Evolutionary conservation across 106 monocot genomes (phyloP).

Genomic region (Dioscorea alata): DNA sequence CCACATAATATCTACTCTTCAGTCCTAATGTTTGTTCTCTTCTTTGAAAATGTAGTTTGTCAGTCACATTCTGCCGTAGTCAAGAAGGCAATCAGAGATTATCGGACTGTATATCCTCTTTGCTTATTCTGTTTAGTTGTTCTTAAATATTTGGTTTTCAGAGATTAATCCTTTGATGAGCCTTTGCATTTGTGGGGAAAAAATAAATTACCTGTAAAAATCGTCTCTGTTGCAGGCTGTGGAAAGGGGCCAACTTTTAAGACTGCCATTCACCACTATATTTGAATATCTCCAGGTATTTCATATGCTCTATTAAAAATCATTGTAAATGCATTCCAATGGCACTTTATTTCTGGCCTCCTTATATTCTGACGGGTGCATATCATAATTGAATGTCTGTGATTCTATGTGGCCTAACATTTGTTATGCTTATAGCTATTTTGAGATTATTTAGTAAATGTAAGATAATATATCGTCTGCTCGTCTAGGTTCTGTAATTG

Average conservation of each 20-base stretch:
- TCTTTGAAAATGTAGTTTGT: slow-evolving; percentile 31
- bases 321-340: no score
- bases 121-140: background rate
- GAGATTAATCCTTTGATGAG: background rate
- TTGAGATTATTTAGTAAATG: no score
- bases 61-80: slow-evolving; percentile 49
- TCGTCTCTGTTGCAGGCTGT: slow-evolving; percentile 52
- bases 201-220: background rate
- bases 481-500: no score
- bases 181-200: background rate
- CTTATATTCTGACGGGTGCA: no score
- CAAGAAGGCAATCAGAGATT: slow-evolving; percentile 68
- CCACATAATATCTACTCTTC: background rate
- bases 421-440: no score
- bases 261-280: slow-evolving; percentile 89
- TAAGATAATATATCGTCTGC: no score
- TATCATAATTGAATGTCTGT: no score
- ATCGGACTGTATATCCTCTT: slow-evolving; percentile 46
- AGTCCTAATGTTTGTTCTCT: background rate
- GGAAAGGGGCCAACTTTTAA: slow-evolving; percentile 56
- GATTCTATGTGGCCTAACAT: no score
- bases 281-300: slow-evolving; percentile 93
- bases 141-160: background rate
- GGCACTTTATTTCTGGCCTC: no score
- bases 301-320: background rate